Evolutionary conservation across 106 monocot genomes (phyloP), one percentile per base, ranked within the genome.

Genomic region (Xerophyta viscosa): DNA sequence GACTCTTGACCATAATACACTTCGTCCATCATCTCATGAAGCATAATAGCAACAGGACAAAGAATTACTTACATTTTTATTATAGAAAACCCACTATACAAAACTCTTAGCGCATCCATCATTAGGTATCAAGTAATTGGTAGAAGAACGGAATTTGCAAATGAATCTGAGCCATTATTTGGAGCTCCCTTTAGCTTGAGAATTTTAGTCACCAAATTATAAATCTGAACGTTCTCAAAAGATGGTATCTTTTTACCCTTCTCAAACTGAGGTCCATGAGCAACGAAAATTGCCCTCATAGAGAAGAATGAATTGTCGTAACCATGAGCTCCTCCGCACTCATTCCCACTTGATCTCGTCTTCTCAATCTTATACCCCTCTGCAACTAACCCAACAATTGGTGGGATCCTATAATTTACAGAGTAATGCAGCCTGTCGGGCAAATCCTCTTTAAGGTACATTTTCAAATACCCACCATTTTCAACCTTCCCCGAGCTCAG

Each of bases 141-240:
- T 0, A 83, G 37, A 39, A 83, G 77, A 71, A 83, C 46, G 7
- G 50, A 49, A 30, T 37, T 33, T 20, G 77, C 57, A 59, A 83
- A 78, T 44, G 70, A 41, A 2, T 37, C 27, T 4, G 83, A 83
- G 6, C 83, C 83, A 58, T 83, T 71, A 58, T 83, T 83, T 0
- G 65, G 65, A 42, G 83, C 83, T 20, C 70, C 70, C 26, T 70
- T 36, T 24, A 83, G 24, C n/a, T 64, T 67, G 0, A 83, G 78
- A 22, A 83, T 74, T 6, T 68, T 39, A 36, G 83, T 54, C 27
- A 83, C 52, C 52, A 83, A 24, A 41, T 83, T 83, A 57, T 83
- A 83, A 48, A 83, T 78, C 65, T 83, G 33, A 23, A 83, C 83
- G 55, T 83, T 83, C 63, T 83, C 74, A 56, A 83, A 83, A 6